phyloP scores from a whole-genome alignment of 2,329 filamentous ascomycete genomes.

The Reticulascus tulasneorum region DNA sequence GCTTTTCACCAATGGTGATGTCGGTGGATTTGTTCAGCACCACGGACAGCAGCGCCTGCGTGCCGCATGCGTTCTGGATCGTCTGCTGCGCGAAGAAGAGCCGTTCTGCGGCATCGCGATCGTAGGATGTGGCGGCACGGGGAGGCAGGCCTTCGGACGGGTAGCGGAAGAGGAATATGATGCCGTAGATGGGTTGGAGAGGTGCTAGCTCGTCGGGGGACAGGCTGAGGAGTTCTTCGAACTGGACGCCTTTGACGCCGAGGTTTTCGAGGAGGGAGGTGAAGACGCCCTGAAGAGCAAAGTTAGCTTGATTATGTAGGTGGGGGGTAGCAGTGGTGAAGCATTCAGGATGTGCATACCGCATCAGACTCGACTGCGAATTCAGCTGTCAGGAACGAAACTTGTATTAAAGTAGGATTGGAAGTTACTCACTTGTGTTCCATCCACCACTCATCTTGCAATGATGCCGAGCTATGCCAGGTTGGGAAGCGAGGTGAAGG shows the following conservation, averaged over 20 bases:
- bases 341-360: constrained; percentile 50
- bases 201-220: constrained; percentile 70
- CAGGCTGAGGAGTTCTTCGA: constrained; percentile 90
- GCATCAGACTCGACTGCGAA: constrained; percentile 81
- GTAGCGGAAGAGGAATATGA: constrained; percentile 99
- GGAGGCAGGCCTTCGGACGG: constrained; percentile 61
- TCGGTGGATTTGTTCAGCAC: constrained; percentile 75
- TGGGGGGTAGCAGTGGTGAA: constrained; percentile 19
- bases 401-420: too few species aligned
- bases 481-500: too few species aligned
- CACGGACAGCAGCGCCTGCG: constrained; percentile 88
- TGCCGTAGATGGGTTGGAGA: constrained; percentile 80
- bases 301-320: neutral
- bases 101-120: constrained; percentile 67
- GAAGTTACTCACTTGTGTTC: constrained; percentile 70
- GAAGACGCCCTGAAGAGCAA: constrained; percentile 83
- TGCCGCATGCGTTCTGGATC: constrained; percentile 97
- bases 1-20: constrained; percentile 67
- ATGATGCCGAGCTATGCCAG: too few species aligned
- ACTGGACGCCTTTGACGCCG: constrained; percentile 90
- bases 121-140: constrained; percentile 50
- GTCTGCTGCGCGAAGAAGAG: constrained; percentile 96
- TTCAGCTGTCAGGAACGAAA: constrained; percentile 4
- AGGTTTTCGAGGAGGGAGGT: constrained; percentile 90
- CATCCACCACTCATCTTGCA: constrained; percentile 74